Evolutionary conservation across 192 early-diverging fungal species (phyloP).

Genomic region (Thamnidium elegans): DNA sequence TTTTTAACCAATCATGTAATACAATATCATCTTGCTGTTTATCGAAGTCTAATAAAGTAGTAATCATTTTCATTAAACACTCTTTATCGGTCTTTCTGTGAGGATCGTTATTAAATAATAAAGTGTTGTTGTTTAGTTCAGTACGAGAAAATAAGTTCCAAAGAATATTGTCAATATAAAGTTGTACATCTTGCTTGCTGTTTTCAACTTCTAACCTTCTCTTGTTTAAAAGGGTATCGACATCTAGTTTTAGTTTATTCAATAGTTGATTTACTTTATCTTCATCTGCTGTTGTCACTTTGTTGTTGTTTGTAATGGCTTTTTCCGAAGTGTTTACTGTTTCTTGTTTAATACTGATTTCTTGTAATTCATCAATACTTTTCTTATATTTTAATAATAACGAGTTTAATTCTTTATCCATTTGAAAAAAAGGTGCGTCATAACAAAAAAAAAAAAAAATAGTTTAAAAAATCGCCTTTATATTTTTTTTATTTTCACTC

Average conservation of each 20-base stretch:
- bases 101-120: too few relatives aligned
- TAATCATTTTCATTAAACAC: not conserved
- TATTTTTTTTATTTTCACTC: not conserved
- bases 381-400: constrained; percentile 1
- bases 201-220: not conserved
- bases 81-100: too few relatives aligned
- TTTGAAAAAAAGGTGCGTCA: constrained; percentile 1
- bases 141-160: not conserved
- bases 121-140: too few relatives aligned
- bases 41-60: not conserved
- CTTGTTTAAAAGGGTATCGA: not conserved
- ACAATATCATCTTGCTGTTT: not conserved
- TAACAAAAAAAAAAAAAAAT: not conserved
- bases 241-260: not conserved
- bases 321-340: not conserved
- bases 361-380: not conserved
- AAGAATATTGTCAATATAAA: not conserved
- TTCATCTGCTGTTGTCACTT: not conserved
- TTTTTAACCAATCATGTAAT: constrained; percentile 4
- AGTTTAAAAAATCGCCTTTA: not conserved
- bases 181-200: not conserved
- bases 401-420: not conserved
- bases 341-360: not conserved
- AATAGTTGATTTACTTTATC: not conserved
- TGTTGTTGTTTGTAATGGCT: not conserved